These are phyloP conservation scores for Conringia planisiliqua DNA, from an alignment of 345 rosid genomes.

Conservation along the genomic window DNA sequence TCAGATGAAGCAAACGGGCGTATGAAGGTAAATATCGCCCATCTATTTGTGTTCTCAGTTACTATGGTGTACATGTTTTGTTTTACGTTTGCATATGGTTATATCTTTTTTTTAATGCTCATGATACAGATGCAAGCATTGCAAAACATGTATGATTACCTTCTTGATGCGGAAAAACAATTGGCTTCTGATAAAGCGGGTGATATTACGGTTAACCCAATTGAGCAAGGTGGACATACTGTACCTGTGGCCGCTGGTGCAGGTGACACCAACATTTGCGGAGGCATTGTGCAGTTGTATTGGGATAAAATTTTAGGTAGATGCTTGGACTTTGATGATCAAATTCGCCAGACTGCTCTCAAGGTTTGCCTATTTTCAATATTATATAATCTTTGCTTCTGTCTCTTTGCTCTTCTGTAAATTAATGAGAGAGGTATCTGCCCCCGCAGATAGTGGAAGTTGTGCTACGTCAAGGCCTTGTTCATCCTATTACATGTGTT, in stretches of 20 bases:
- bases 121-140: conserved; percentile 79
- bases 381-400: conserved; percentile 1
- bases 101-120: conserved; percentile 27
- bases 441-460: conserved; percentile 90
- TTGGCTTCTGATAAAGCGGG: conserved; percentile 63
- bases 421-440: conserved; percentile 2
- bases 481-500: conserved; percentile 99
- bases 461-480: conserved; percentile 97
- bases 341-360: conserved; percentile 85
- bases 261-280: conserved; percentile 96
- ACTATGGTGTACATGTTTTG: conserved; percentile 1
- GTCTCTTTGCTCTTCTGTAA: not conserved
- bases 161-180: conserved; percentile 94
- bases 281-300: conserved; percentile 95
- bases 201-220: conserved; percentile 36
- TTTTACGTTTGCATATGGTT: not conserved
- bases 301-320: conserved; percentile 88
- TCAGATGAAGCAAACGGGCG: conserved; percentile 66
- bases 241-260: conserved; percentile 99
- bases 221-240: conserved; percentile 51
- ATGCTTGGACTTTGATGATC: conserved; percentile 79
- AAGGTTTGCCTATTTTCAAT: conserved; percentile 47
- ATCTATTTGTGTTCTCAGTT: not conserved
- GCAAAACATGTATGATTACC: conserved; percentile 92
- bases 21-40: conserved; percentile 60